Evolutionary conservation across 2,329 filamentous ascomycete genomes (phyloP).

Genomic region (Phyllosticta citrichinensis): DNA sequence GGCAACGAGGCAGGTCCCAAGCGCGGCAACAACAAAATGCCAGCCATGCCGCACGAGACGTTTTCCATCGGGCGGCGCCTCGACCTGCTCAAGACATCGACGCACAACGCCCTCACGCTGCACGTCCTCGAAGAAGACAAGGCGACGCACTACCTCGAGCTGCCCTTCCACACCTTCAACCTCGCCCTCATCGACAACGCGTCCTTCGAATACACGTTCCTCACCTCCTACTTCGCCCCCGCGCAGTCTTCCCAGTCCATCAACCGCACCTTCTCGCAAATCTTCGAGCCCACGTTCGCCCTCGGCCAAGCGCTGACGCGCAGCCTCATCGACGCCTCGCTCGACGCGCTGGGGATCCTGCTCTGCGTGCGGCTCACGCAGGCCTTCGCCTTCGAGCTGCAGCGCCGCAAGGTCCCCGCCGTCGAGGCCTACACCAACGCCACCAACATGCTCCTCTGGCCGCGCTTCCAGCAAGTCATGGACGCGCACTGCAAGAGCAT

Average conservation of each 20-base stretch:
- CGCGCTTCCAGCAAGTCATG: constrained; percentile 87
- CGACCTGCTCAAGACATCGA: constrained; percentile 66
- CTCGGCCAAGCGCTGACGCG: constrained; percentile 71
- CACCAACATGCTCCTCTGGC: constrained; percentile 94
- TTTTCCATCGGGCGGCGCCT: constrained; percentile 82
- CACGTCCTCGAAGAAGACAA: constrained; percentile 89
- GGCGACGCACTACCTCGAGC: constrained; percentile 74
- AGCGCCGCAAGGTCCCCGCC: constrained; percentile 80
- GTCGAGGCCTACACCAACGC: constrained; percentile 89
- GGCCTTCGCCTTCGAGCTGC: constrained; percentile 86
- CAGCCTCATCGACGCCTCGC: constrained; percentile 62
- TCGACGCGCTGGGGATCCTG: constrained; percentile 76
- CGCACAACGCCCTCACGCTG: constrained; percentile 69
- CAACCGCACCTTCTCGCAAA: constrained; percentile 72
- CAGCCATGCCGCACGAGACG: constrained; percentile 63
- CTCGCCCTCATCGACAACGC: constrained; percentile 88
- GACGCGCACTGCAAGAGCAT: constrained; percentile 86
- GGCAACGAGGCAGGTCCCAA: constrained; percentile 66
- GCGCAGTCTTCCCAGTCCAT: constrained; percentile 65
- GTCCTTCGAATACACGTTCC: constrained; percentile 87
- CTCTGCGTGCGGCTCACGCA: constrained; percentile 92
- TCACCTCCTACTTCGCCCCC: constrained; percentile 80
- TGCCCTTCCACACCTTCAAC: constrained; percentile 90
- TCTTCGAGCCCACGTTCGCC: constrained; percentile 84
- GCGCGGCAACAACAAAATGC: constrained; percentile 35